phyloP scores from a whole-genome alignment of 164 flowering plant species.

The Macadamia integrifolia region DNA sequence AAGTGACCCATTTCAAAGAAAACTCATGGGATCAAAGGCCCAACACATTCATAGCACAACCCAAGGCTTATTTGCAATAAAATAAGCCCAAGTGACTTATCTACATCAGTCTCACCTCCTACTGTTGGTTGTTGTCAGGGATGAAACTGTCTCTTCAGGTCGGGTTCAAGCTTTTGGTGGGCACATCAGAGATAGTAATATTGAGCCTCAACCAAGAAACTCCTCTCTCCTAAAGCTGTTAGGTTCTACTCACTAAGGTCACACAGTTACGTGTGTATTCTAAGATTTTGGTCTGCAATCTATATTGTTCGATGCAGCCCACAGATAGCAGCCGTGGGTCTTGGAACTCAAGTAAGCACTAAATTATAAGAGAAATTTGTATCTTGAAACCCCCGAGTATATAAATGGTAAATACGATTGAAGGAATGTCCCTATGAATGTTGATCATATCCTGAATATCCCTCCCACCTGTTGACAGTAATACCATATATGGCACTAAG shows the following conservation, averaged over 20 bases:
- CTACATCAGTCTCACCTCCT: conserved; percentile 29
- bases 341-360: conserved; percentile 76
- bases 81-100: too few relatives aligned
- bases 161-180: conserved; percentile 38
- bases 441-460: not conserved
- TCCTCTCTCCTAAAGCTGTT: conserved; percentile 63
- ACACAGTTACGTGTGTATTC: conserved; percentile 71
- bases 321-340: conserved; percentile 78
- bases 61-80: too few relatives aligned
- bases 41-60: too few relatives aligned
- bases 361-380: not conserved
- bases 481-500: not conserved
- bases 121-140: conserved; percentile 43
- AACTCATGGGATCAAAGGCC: too few relatives aligned
- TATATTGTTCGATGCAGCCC: conserved; percentile 88
- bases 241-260: conserved; percentile 81
- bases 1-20: too few relatives aligned
- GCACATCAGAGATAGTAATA: conserved; percentile 34
- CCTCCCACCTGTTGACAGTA: not conserved
- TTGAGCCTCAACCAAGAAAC: conserved; percentile 49
- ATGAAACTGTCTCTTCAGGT: conserved; percentile 24
- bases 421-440: not conserved
- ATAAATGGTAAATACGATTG: not conserved
- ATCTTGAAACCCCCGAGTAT: too few relatives aligned
- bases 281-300: conserved; percentile 85